Evolutionary conservation across 305 asterid species (phyloP), one percentile per base, ranked within the genome.

Genomic region (Andrographis paniculata): DNA sequence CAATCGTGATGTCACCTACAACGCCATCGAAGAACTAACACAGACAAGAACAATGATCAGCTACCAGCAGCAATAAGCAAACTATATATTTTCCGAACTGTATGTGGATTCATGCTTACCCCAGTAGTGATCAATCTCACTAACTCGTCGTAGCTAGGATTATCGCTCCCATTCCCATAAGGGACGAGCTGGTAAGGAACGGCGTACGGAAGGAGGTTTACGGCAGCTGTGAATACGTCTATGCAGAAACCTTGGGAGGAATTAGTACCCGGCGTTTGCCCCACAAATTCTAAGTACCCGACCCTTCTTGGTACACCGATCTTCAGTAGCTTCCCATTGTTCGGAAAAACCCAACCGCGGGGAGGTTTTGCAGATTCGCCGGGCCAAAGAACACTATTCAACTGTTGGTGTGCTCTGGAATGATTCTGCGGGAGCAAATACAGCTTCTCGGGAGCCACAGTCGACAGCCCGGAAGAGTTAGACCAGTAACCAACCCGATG

Each of bases 331-430:
- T 59, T 79, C 21, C 71, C 75, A 6, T 63, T 79, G 42, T 58
- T 63, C 0, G 84, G 84, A 42, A 79, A 73, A 38, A 70, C 88
- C 88, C 88, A 79, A 14, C 88, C 84, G 24, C 84, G 75, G 8
- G 88, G 88, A 17, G 62, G 61, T 24, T 28, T 63, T 27, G 48
- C 40, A 0, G 75, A 54, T 16, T 65, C 72, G 0, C 88, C 88
- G 1, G 88, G 88, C 88, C 88, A 75, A 16, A 75, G 51, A 21
- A 76, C 84, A 19, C 67, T 55, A 19, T 64, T 43, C n/a, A 79
- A 60, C 41, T 48, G 55, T 20, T 72, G 75, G 24, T 43, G 59
- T 11, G 59, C 56, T 30, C 57, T 62, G 17, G 84, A 76, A n/a
- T 68, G 68, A 38, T 76, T 76, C 5, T 63, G 42, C 1, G 79